Evolutionary conservation across 2,329 filamentous ascomycete genomes (phyloP), one percentile per base, ranked within the genome.

Genomic region (Fusarium coffeatum): DNA sequence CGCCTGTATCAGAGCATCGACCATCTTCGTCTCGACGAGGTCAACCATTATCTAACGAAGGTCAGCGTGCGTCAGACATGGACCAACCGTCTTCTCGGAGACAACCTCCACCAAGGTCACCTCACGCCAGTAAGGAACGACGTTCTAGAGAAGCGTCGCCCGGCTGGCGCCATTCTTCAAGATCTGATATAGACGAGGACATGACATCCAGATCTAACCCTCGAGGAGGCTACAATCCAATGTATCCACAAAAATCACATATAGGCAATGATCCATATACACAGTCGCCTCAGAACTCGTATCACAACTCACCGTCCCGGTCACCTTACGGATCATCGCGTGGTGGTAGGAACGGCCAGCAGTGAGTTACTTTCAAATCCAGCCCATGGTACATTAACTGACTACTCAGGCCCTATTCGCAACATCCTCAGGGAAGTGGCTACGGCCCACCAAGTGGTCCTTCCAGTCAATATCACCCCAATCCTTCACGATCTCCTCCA

Each of bases 381-480:
- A 20, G 30, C 5, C 8, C 6, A 22, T 37, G 10, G 41, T 53
- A 27, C 5, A 8, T n/a, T 37, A 73, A 58, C 73, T 66, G 18
- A 22, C 37, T 27, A 22, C 15, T 10, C 20, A 90, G 88, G 30
- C 90, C 90, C 79, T 90, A 90, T 45, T 84, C 87, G 22, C 85
- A 87, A 27, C 90, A 91, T 74, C 81, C 86, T 43, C 86, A 88
- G 64, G 66, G 76, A 47, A 70, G 73, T 25, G 86, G 81, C 59
- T 88, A 87, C 72, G 80, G 84, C 16, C 82, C 86, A 22, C 83
- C 86, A 45, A 84, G 80, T 61, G 86, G 82, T 10, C 84, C 87
- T 8, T 85, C 88, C 65, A 83, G 81, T 30, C 84, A 87, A 46
- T 89, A 87, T 73, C 86, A 88, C 72, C 76, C 81, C 18, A 85